Evolutionary conservation across 2,329 filamentous ascomycete species (phyloP).

Genomic region (Pseudogymnoascus sp.): DNA sequence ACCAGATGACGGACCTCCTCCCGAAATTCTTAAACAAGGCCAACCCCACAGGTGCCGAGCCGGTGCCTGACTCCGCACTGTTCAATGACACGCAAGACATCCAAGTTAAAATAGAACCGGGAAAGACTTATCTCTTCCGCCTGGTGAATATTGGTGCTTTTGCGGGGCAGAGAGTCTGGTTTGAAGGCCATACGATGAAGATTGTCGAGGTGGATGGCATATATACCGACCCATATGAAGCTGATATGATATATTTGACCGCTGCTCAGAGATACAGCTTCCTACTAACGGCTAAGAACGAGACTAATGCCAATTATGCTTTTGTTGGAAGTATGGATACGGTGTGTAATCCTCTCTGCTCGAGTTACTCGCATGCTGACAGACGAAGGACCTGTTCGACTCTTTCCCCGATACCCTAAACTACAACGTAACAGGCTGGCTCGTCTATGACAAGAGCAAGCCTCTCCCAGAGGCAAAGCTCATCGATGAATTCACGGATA

Average conservation of each 20-base stretch:
- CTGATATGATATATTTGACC: conserved; percentile 56
- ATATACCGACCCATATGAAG: conserved; percentile 52
- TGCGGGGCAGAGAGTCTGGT: conserved; percentile 57
- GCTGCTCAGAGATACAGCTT: conserved; percentile 60
- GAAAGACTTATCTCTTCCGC: conserved; percentile 65
- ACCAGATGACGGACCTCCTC: conserved; percentile 42
- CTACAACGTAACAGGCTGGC: conserved; percentile 58
- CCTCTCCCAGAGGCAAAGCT: conserved; percentile 41
- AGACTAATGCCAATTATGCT: conserved; percentile 54
- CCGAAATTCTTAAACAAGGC: conserved; percentile 37
- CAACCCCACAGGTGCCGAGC: conserved; percentile 45
- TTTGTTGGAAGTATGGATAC: conserved; percentile 63
- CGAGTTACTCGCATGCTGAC: conserved; percentile 16
- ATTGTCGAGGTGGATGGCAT: conserved; percentile 68
- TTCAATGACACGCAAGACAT: conserved; percentile 57
- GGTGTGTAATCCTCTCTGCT: conserved; percentile 14
- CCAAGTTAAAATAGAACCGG: conserved; percentile 50
- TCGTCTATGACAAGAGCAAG: conserved; percentile 45
- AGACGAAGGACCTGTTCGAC: conserved; percentile 51
- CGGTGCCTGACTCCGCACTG: conserved; percentile 41
- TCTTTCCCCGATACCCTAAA: conserved; percentile 57
- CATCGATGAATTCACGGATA: conserved; percentile 54
- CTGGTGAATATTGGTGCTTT: conserved; percentile 69
- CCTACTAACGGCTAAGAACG: conserved; percentile 54
- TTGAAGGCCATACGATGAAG: conserved; percentile 57